Evolutionary conservation across 225 moss, liverwort and hornwort genomes (phyloP).

Genomic region (Takakia lepidozioides): DNA sequence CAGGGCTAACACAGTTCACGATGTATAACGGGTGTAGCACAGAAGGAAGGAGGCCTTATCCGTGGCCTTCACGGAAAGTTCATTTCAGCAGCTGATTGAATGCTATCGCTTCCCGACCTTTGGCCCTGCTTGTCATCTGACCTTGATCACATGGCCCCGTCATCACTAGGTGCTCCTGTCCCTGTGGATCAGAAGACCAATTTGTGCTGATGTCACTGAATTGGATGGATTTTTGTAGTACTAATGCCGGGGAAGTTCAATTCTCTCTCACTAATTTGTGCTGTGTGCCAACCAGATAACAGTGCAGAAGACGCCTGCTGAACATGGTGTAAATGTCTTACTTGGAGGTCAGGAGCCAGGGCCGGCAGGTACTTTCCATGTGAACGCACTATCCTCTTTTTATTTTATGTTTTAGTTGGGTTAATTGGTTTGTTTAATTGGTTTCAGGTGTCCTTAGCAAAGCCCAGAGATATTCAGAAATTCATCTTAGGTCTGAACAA

Average conservation of each 20-base stretch:
- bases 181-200: too few species aligned
- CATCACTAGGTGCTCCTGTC: constrained; percentile 66
- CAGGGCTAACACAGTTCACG: too few species aligned
- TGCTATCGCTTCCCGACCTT: constrained; percentile 93
- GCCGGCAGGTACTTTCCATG: constrained; percentile 32
- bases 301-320: constrained; percentile 30
- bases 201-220: too few species aligned
- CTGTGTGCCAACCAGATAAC: constrained; percentile 50
- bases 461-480: too few species aligned
- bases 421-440: too few species aligned
- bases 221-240: too few species aligned
- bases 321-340: constrained; percentile 16
- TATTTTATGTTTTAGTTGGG: too few species aligned
- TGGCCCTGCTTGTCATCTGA: constrained; percentile 95
- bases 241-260: too few species aligned
- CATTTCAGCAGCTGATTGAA: constrained; percentile 75
- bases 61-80: constrained; percentile 40
- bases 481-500: too few species aligned
- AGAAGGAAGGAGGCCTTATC: constrained; percentile 79
- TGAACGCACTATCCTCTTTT: too few species aligned
- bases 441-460: too few species aligned
- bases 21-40: constrained; percentile 72
- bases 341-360: constrained; percentile 46
- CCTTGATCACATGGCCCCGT: constrained; percentile 88
- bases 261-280: too few species aligned